phyloP scores from a whole-genome alignment of 2,329 filamentous ascomycete species.

The Diaporthe vaccinii region DNA sequence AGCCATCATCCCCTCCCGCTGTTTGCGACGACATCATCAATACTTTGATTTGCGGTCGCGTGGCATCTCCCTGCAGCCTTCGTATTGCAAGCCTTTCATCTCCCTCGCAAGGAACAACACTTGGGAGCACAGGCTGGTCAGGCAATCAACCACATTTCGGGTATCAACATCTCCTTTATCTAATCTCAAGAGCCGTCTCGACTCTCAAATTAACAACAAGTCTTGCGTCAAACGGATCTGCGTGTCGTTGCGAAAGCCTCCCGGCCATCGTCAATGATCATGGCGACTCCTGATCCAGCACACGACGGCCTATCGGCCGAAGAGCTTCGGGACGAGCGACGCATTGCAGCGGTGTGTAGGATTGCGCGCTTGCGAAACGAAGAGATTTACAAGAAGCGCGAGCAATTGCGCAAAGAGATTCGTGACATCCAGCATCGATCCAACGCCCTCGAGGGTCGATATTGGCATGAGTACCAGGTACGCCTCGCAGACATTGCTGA shows the following conservation, averaged over 20 bases:
- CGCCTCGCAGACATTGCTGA: neutral
- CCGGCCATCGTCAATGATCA: neutral
- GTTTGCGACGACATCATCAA: neutral
- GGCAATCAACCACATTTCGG: neutral
- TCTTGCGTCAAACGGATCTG: neutral
- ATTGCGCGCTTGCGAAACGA: neutral
- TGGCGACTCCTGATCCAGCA: neutral
- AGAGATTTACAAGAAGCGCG: slow-evolving; percentile 4
- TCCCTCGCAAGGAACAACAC: neutral
- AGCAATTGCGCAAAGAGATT: neutral
- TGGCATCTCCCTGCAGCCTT: neutral
- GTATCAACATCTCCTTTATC: neutral
- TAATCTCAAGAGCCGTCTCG: neutral
- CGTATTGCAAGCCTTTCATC: neutral
- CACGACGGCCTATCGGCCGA: neutral
- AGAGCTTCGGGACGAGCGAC: neutral
- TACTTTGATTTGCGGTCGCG: neutral
- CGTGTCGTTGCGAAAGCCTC: neutral
- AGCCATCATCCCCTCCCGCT: neutral
- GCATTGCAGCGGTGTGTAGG: slow-evolving; percentile 2
- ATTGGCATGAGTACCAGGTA: slow-evolving; percentile 14
- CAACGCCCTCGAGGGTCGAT: neutral
- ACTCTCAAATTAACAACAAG: neutral
- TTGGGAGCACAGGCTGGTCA: neutral
- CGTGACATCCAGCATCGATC: neutral